phyloP scores from a whole-genome alignment of 768 basidiomycete species.

The Galerina marginata region DNA sequence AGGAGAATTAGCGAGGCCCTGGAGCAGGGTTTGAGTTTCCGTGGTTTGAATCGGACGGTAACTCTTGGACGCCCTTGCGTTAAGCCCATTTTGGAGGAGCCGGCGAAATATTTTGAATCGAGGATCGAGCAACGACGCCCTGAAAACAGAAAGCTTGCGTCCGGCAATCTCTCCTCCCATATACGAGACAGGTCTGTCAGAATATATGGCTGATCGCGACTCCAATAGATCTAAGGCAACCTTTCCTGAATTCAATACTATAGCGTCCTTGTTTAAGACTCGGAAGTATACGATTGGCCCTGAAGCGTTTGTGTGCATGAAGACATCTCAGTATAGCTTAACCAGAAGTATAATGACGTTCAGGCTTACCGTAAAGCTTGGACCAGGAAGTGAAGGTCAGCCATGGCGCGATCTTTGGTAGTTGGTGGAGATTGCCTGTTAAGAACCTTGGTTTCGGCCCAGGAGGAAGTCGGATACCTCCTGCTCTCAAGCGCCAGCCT shows the following conservation, averaged over 20 bases:
- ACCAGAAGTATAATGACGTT: background rate
- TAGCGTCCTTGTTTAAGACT: conserved; percentile 40
- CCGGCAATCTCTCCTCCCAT: conserved; percentile 38
- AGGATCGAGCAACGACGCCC: conserved; percentile 33
- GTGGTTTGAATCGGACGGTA: conserved; percentile 37
- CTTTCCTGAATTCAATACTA: conserved; percentile 52
- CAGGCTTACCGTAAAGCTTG: conserved; percentile 23
- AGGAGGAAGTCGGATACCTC: conserved; percentile 27
- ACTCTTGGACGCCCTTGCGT: conserved; percentile 35
- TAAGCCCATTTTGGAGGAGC: conserved; percentile 43
- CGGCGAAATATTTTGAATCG: conserved; percentile 42
- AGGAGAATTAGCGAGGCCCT: conserved; percentile 24
- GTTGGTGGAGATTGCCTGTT: conserved; percentile 31
- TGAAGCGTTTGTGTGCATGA: conserved; percentile 6
- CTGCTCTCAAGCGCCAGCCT: background rate
- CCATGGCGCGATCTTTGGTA: conserved; percentile 24
- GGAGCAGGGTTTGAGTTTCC: conserved; percentile 24
- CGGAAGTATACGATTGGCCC: conserved; percentile 48
- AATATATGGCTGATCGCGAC: conserved; percentile 51
- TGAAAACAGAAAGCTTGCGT: conserved; percentile 35
- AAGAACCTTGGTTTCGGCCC: conserved; percentile 29
- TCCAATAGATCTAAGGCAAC: conserved; percentile 53
- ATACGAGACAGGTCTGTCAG: conserved; percentile 46
- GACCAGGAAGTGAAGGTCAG: conserved; percentile 23
- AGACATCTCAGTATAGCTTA: background rate